phyloP scores from a whole-genome alignment of 768 basidiomycete species.

The Tricholoma saponaceum region DNA sequence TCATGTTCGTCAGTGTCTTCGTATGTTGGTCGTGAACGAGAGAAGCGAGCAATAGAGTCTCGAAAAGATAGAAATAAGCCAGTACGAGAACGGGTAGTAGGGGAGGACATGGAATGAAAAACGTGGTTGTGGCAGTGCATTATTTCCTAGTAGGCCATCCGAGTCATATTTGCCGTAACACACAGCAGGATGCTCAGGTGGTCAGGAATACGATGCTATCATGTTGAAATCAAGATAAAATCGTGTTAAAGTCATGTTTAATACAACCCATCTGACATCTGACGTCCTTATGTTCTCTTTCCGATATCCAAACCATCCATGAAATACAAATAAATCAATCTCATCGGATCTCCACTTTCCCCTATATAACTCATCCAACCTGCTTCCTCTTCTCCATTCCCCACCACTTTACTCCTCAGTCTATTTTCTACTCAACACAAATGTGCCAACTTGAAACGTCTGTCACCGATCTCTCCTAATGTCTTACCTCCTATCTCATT shows the following conservation, averaged over 20 bases:
- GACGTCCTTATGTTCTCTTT: not conserved
- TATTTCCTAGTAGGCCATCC: no score
- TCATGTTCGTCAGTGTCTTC: conserved; percentile 60
- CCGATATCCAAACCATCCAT: no score
- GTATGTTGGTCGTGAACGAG: conserved; percentile 28
- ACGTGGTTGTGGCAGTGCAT: conserved; percentile 4
- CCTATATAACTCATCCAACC: not conserved
- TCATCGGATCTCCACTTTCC: not conserved
- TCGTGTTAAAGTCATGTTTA: no score
- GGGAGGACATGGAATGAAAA: conserved; percentile 21
- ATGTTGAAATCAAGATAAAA: not conserved
- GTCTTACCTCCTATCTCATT: conserved; percentile 19
- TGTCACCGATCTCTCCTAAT: conserved; percentile 18
- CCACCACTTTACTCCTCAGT: not conserved
- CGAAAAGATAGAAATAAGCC: conserved; percentile 92
- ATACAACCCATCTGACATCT: not conserved
- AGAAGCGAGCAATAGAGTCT: conserved; percentile 57
- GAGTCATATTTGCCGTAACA: no score
- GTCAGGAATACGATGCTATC: no score
- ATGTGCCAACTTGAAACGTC: conserved; percentile 62
- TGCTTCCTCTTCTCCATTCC: conserved; percentile 1
- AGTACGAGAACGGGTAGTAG: conserved; percentile 80
- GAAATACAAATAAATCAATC: conserved; percentile 1
- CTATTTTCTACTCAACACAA: no score
- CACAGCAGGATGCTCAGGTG: no score